Base-by-base conservation (phyloP, 177 flowering plant species). In the Vitis hybrid region DNA sequence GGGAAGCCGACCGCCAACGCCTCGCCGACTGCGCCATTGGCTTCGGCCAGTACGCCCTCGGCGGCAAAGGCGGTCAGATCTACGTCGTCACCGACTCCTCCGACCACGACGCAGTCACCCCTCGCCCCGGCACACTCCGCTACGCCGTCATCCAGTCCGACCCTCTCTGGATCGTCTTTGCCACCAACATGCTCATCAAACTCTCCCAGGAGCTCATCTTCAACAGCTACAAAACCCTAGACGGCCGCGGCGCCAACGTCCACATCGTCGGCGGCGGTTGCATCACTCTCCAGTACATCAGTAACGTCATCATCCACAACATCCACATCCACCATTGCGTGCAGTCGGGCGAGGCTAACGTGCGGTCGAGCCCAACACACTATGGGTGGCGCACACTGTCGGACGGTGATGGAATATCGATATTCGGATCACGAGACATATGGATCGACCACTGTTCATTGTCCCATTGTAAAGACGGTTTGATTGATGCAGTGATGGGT, bases 11-110 rank as follows among this genome's bases (percentile, higher is more conserved):
- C 82, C 89, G 93, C 31, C 89, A 87, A 70, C 67, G 88, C 14
- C 77, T 89, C 5, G 93, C 93, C 50, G 93, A 87, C 29, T 89
- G 93, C 74, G 86, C 65, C 49, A 84, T 89, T 56, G 93, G 93
- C 45, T 89, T 89, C 73, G 93, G 93, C 8, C 87, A 82, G 66
- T 77, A 82, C 63, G 90, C 93, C 1, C 59, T 79, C 1, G 93
- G 93, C 11, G 93, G 93, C 64, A 87, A 87, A 59, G 79, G 78
- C 10, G 90, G 90, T 5, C 75, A 79, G 21, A 74, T 65, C 59
- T 89, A 87, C 76, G 74, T 85, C 0, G 93, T 89, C 66, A 87
- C 90, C 0, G 89, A 87, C 75, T 77, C 86, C 1, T 87, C 90
- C 1, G 92, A 88, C 71, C 67, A 81, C 65, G 89, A 89, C 73